Evolutionary conservation across 1,139 yeast species (phyloP), one percentile per base, ranked within the genome.

Genomic region (Scheffersomyces stambukii): DNA sequence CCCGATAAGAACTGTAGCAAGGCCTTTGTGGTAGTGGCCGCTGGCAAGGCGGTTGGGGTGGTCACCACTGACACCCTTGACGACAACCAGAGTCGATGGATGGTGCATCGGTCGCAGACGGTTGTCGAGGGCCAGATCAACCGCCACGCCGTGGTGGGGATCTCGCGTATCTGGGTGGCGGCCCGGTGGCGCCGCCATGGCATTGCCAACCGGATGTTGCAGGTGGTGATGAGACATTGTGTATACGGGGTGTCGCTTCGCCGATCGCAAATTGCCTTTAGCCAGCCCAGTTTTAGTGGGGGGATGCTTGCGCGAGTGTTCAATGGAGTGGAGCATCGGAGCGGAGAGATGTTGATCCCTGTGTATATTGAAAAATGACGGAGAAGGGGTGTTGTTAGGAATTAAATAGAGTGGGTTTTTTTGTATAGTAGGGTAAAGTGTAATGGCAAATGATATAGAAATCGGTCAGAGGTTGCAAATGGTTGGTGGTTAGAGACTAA

Each of bases 281-380:
- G 86, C 32, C 91, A 81, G 48, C 89, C 89, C 0, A 76, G 83
- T 40, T 67, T 63, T 22, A 58, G 68, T 20, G 91, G 91, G 0
- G 72, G 75, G 2, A 53, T 60, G 25, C 57, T 81, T 21, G 83
- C 88, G 0, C 47, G 44, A 26, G 48, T 45, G 16, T 76, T 71
- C 44, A 73, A 71, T 43, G 77, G 78, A 0, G 69, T 63, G 1
- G 39, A 30, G 12, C 81, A 75, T 40, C 70, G 64, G 36, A 56
- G 68, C 19, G 80, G 81, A 0, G 70, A 67, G 38, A 35, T 46
- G 1, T 50, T 74, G 23, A 55, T 76, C 6, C 81, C 81, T 1
- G 72, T 76, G 2, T 77, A 76, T 45, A 31, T 60, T 21, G 71
- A 66, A 32, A 24, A 27, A 27, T 31, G 30, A 28, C 11, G 14